Evolutionary conservation across 2,329 filamentous ascomycete species (phyloP), one percentile per base, ranked within the genome.

Genomic region (Claviceps sp.): DNA sequence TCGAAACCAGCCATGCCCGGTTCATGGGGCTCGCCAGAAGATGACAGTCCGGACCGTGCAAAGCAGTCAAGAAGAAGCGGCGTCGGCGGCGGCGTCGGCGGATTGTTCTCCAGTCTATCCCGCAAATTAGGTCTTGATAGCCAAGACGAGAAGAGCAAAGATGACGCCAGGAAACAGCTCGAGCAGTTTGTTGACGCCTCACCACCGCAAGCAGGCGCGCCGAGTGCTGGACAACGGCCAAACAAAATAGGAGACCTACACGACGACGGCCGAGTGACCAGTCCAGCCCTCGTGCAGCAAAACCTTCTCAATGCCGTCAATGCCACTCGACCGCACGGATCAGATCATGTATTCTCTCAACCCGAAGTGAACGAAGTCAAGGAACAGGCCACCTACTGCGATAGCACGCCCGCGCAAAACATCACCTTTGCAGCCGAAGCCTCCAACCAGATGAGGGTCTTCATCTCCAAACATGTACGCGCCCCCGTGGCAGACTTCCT

Each of bases 321-420:
- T 58, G 81, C 88, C 7, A 88, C 87, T 22, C 81, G 89, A 40
- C 75, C 89, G 1, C 84, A 90, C 65, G 84, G 87, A 56, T 88
- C 87, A 1, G 76, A 80, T 16, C 72, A 73, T 11, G 69, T 95
- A n/a, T 91, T 87, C 68, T 81, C 80, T 3, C 79, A 81, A 22
- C 88, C 88, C 0, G 72, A 80, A 50, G 84, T 85, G 39, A 83
- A 81, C 55, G 72, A 83, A 49, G 82, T 95, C 58, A 85, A 85
- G 62, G 89, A 95, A 65, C 85, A 88, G 59, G 80, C 84, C 41
- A 85, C 86, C 0, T 95, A 95, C 69, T 96, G 90, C 65, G 90
- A 96, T 69, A 77, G 81, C 58, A 84, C 73, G 24, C 81, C 85
- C 2, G 81, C 80, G 1, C 81, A 89, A 53, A 82, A 95, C 65